Evolutionary conservation across 164 flowering plant species (phyloP), one percentile per base, ranked within the genome.

Genomic region (Vitis cinerea): DNA sequence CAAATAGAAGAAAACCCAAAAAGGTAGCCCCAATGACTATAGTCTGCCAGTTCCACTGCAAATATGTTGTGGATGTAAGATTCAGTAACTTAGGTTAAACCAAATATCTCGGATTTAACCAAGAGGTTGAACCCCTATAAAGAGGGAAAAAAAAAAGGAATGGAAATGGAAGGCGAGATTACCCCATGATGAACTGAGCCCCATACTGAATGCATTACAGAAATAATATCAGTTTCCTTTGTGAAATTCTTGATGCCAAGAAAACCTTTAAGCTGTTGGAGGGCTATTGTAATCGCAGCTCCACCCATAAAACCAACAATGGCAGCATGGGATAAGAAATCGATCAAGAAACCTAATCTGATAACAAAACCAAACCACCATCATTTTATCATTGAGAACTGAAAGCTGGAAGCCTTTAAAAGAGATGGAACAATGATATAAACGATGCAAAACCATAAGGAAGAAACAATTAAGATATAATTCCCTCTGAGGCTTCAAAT

Each of bases 41-140:
- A 5, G 98, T 93, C 83, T 87, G 92, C 99, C 94, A 88, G 79
- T 93, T 93, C 99, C 98, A 93, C 99, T 95, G 90, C 80, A 86
- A 82, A 23, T 0, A 67, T 31, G 58, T 54, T 53, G 48, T 62
- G 59, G 44, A 61, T 10, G 5, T 17, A 51, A 48, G 27, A 16
- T 16, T 73, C 30, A 70, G 67, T 29, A 29, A 65, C 67, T 44
- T 63, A 5, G 12, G 1, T 9, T n/a, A 23, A 9, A 8, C 19
- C 4, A 1, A 37, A 37, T 3, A 14, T 59, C 10, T 4, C 2
- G 12, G 17, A 19, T 47, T 2, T 9, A 58, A 29, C 48, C 0
- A n/a, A 2, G 19, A 47, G 16, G 49, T 54, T 23, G 48, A 56
- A 54, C 7, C 44, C 31, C 16, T 15, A 15, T 12, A 52, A 9